Percentiles rank a stretch among this genome's conserved stretches.
phyloP scores from a whole-genome alignment of 2,329 filamentous ascomycete genomes.

The Podosphaera fusca region DNA sequence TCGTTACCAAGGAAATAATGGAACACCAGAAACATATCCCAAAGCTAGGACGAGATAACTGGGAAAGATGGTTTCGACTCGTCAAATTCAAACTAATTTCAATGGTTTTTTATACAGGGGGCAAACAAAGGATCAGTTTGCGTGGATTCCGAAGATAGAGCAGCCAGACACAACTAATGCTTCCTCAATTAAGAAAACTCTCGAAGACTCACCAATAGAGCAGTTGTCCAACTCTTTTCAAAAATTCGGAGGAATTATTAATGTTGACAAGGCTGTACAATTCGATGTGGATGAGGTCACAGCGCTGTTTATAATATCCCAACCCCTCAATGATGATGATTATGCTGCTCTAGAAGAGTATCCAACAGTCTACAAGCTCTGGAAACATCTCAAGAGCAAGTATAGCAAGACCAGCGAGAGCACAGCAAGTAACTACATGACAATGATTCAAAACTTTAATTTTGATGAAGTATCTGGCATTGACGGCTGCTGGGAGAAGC shows the following conservation, averaged over 20 bases:
- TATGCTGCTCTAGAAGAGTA: background rate
- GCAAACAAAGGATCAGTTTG: background rate
- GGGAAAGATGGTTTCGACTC: background rate
- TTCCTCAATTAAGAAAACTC: background rate
- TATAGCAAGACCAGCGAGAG: background rate
- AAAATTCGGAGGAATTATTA: no score
- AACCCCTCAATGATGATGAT: background rate
- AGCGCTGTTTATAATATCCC: background rate
- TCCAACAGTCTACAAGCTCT: background rate
- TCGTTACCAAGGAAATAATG: background rate
- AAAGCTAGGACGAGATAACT: background rate
- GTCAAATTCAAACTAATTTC: background rate
- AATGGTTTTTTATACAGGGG: background rate
- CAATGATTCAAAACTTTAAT: constrained; percentile 1
- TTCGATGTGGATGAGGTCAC: no score
- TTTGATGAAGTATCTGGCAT: no score
- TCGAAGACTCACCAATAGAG: background rate
- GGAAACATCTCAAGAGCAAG: background rate
- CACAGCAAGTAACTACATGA: background rate
- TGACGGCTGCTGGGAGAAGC: no score
- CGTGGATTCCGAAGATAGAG: background rate
- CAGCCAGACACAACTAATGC: background rate
- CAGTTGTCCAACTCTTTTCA: background rate
- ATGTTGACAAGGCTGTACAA: no score
- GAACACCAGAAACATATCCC: background rate